These are phyloP conservation scores for Globisporangium parvum DNA, from an alignment of 352 stramenopile genomes.

Conservation along the genomic window DNA sequence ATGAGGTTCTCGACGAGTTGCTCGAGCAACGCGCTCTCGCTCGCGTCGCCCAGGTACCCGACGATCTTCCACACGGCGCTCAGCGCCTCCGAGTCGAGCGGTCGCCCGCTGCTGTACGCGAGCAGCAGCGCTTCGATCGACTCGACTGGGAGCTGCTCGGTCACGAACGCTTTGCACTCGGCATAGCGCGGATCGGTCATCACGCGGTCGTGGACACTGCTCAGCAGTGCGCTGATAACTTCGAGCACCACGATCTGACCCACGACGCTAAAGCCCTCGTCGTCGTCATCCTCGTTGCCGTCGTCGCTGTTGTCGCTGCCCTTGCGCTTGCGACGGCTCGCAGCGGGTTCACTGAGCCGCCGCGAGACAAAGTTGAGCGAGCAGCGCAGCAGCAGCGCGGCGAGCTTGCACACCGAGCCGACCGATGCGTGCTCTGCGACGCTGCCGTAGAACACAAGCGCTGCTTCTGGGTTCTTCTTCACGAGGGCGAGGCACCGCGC, in stretches of 20 bases:
- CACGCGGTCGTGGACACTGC: constrained; percentile 68
- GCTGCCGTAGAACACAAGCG: constrained; percentile 79
- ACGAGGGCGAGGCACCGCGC: constrained; percentile 73
- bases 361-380: constrained; percentile 74
- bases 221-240: constrained; percentile 64
- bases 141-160: constrained; percentile 54
- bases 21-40: constrained; percentile 50
- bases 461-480: constrained; percentile 75
- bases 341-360: constrained; percentile 37
- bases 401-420: constrained; percentile 78
- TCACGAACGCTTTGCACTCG: constrained; percentile 73
- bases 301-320: constrained; percentile 40
- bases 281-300: constrained; percentile 55
- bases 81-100: constrained; percentile 61
- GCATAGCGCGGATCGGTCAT: constrained; percentile 58
- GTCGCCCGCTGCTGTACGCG: constrained; percentile 54
- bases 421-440: constrained; percentile 71
- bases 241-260: constrained; percentile 72
- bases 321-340: constrained; percentile 15
- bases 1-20: constrained; percentile 60
- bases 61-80: constrained; percentile 73
- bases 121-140: constrained; percentile 55
- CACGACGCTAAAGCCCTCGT: constrained; percentile 61
- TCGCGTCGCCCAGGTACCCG: constrained; percentile 59
- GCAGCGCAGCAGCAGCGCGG: constrained; percentile 66